A percentile compares a stretch with the other conserved stretches of the same genome.
Evolutionary conservation across 1,284 basidiomycete genomes (phyloP).

Genomic region (Chalciporus sp.): DNA sequence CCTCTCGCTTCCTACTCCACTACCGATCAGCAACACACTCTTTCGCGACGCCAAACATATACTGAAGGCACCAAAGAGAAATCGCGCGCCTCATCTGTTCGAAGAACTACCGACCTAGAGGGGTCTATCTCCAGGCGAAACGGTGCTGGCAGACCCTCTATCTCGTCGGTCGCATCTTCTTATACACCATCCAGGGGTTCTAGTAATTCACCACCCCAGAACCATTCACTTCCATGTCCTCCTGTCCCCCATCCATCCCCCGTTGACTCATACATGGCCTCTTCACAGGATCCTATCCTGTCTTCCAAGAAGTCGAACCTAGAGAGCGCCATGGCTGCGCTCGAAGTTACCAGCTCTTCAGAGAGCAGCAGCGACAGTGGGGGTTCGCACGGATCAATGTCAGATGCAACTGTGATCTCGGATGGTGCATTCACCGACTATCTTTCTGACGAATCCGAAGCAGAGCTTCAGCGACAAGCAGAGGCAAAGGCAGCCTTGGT

Average conservation of each 20-base stretch:
- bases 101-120: conserved; percentile 59
- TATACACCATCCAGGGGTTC: conserved; percentile 30
- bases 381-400: conserved; percentile 54
- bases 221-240: conserved; percentile 19
- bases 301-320: conserved; percentile 39
- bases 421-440: conserved; percentile 85
- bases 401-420: conserved; percentile 74
- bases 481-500: conserved; percentile 71
- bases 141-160: conserved; percentile 46
- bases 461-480: conserved; percentile 78
- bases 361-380: conserved; percentile 61
- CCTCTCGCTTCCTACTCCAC: conserved; percentile 37
- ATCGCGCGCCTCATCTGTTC: conserved; percentile 58
- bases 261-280: conserved; percentile 18
- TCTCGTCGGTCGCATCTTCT: conserved; percentile 44
- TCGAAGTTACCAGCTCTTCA: conserved; percentile 39
- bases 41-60: conserved; percentile 49
- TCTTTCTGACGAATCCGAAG: conserved; percentile 81
- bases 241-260: conserved; percentile 20
- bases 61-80: conserved; percentile 49
- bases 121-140: conserved; percentile 49
- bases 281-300: conserved; percentile 31
- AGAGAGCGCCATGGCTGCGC: conserved; percentile 39
- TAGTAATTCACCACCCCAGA: conserved; percentile 20
- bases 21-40: conserved; percentile 45